phyloP scores from a whole-genome alignment of 2,329 filamentous ascomycete species.

The Rutstroemia sp. region DNA sequence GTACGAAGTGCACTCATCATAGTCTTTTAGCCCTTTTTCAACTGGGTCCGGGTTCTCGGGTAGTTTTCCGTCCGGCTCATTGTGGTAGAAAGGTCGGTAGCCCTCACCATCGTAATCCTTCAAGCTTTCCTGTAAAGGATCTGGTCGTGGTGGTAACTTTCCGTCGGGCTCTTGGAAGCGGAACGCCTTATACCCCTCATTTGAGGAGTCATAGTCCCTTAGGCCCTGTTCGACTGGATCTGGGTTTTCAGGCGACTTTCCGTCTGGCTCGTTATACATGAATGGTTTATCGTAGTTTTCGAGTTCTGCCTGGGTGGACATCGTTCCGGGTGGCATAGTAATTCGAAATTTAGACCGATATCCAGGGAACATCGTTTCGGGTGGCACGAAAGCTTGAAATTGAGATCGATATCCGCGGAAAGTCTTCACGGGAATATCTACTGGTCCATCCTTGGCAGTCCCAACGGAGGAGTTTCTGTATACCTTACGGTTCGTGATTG shows the following conservation, averaged over 20 bases:
- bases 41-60: slow-evolving; percentile 24
- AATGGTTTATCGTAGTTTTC: slow-evolving; percentile 28
- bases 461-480: slow-evolving; percentile 10
- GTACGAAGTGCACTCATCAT: slow-evolving; percentile 15
- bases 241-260: slow-evolving; percentile 20
- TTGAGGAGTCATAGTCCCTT: slow-evolving; percentile 33
- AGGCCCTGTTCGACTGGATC: slow-evolving; percentile 30
- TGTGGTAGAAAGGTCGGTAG: slow-evolving; percentile 19
- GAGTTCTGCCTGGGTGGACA: slow-evolving; percentile 2
- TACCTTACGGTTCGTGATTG: slow-evolving; percentile 51
- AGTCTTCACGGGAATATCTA: slow-evolving; percentile 23
- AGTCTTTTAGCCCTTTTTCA: slow-evolving; percentile 29
- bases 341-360: slow-evolving; percentile 32
- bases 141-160: slow-evolving; percentile 17
- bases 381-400: slow-evolving; percentile 27
- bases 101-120: slow-evolving; percentile 32
- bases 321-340: slow-evolving; percentile 19
- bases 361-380: slow-evolving; percentile 9
- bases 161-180: slow-evolving; percentile 21
- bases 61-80: slow-evolving; percentile 22
- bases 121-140: slow-evolving; percentile 31
- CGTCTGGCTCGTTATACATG: slow-evolving; percentile 33
- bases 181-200: slow-evolving; percentile 16
- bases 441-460: background rate
- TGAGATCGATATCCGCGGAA: slow-evolving; percentile 32